Evolutionary conservation across 2,329 filamentous ascomycete species (phyloP), one percentile per base, ranked within the genome.

Genomic region (Colletotrichum sp.): DNA sequence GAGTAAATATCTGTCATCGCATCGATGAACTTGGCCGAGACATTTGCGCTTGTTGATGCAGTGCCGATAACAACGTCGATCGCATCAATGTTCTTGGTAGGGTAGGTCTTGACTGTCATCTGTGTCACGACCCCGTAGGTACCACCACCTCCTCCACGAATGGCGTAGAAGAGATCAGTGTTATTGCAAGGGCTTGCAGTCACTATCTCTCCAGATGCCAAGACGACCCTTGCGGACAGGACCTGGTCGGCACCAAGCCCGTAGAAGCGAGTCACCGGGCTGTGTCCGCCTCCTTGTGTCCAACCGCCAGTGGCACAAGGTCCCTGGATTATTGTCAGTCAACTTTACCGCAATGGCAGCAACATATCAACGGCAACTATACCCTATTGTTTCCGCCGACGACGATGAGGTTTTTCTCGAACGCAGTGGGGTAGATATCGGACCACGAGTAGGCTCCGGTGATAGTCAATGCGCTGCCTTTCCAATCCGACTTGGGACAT

Each of bases 261-360:
- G 10, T 88, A 88, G 6, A 79, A 80, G 1, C 86, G 87, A 8
- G 80, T 81, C 1, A 92, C 81, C 1, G 85, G 80, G 0, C 85
- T 87, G 77, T 92, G 90, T 0, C 91, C 91, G n/a, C 89, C 90
- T 4, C 89, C 90, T 80, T 89, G 87, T 1, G 83, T 86, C 77
- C 89, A 92, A 1, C 90, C 90, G 12, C 90, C 91, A 0, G 87
- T 74, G 39, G 85, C 16, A 87, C 78, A 7, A 59, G 77, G 63
- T 68, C 80, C 52, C 72, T 76, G 10, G 5, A 3, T 15, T 12
- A 2, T 71, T 77, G 78, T 80, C 76, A 82, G 80, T 88, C 3
- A 64, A 9, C 0, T 34, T 5, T 12, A 21, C 8, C 5, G 10
- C 16, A 13, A 39, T 6, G 9, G 6, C 9, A 44, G 21, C 0